phyloP scores from a whole-genome alignment of 148 eudicot genomes.

The Rhododendron ferrugineum region DNA sequence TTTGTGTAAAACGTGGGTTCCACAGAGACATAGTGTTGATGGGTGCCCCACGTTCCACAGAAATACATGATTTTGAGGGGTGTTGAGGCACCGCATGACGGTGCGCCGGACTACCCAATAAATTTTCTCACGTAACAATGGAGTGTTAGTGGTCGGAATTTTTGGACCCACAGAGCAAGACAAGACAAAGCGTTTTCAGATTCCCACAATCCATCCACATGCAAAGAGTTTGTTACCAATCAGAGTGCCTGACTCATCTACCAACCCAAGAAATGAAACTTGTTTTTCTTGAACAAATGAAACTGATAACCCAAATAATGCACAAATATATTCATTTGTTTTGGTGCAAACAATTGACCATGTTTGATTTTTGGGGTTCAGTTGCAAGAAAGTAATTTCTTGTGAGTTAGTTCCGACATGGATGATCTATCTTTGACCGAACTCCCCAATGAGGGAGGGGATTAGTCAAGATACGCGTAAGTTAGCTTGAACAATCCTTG shows the following conservation, averaged over 20 bases:
- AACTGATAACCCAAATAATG: neutral
- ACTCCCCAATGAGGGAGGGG: accelerated
- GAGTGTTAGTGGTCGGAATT: neutral
- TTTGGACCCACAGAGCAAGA: neutral
- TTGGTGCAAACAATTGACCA: neutral
- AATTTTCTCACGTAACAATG: neutral
- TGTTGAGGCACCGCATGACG: neutral
- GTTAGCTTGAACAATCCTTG: no score
- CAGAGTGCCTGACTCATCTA: conserved; percentile 2
- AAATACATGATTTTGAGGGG: neutral
- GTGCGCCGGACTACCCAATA: neutral
- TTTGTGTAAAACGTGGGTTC: neutral
- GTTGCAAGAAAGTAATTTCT: no score
- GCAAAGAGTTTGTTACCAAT: conserved; percentile 10
- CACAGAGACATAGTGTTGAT: no score
- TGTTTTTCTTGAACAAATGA: neutral
- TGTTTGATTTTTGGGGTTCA: no score
- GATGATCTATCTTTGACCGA: no score
- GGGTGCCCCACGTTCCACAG: no score
- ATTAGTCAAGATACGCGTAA: no score
- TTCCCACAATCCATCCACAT: conserved; percentile 6
- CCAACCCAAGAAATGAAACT: neutral
- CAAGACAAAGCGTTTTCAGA: neutral
- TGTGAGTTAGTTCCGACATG: no score
- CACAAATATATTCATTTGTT: neutral